A percentile compares a stretch with the other conserved stretches of the same genome.
These are phyloP conservation scores for Aphanoascus verrucosus DNA, from an alignment of 2,329 filamentous ascomycete genomes.

Conservation along the genomic window DNA sequence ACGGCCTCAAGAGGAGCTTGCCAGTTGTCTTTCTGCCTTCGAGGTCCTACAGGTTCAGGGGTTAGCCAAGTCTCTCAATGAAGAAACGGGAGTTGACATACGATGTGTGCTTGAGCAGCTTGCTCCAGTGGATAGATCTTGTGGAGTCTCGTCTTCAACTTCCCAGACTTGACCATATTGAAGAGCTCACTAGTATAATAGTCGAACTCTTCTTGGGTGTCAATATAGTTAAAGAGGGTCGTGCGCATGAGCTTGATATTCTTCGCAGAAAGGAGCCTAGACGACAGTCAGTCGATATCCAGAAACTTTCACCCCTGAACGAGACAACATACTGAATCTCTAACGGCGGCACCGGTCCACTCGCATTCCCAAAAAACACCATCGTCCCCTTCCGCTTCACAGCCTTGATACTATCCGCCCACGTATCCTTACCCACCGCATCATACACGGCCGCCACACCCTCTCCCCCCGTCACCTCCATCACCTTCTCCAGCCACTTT, in stretches of 20 bases:
- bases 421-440: slow-evolving; percentile 74
- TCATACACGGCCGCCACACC: slow-evolving; percentile 75
- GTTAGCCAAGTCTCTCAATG: background rate
- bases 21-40: slow-evolving; percentile 74
- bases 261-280: slow-evolving; percentile 54
- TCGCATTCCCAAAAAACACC: slow-evolving; percentile 71
- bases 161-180: slow-evolving; percentile 55
- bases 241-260: slow-evolving; percentile 70
- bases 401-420: slow-evolving; percentile 64
- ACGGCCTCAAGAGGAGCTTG: slow-evolving; percentile 65
- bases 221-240: slow-evolving; percentile 59
- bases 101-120: slow-evolving; percentile 56
- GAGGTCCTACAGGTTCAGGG: slow-evolving; percentile 47
- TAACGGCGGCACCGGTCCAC: slow-evolving; percentile 65
- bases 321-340: slow-evolving; percentile 46
- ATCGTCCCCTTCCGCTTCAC: slow-evolving; percentile 67
- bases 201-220: slow-evolving; percentile 59
- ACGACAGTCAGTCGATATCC: background rate
- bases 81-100: slow-evolving; percentile 19
- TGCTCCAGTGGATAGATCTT: slow-evolving; percentile 67
- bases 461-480: slow-evolving; percentile 66
- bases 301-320: slow-evolving; percentile 9
- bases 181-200: slow-evolving; percentile 63
- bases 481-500: slow-evolving; percentile 66
- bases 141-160: slow-evolving; percentile 63